phyloP scores from a whole-genome alignment of 169 alveolate species.

The Cyclospora cayetanensis region DNA sequence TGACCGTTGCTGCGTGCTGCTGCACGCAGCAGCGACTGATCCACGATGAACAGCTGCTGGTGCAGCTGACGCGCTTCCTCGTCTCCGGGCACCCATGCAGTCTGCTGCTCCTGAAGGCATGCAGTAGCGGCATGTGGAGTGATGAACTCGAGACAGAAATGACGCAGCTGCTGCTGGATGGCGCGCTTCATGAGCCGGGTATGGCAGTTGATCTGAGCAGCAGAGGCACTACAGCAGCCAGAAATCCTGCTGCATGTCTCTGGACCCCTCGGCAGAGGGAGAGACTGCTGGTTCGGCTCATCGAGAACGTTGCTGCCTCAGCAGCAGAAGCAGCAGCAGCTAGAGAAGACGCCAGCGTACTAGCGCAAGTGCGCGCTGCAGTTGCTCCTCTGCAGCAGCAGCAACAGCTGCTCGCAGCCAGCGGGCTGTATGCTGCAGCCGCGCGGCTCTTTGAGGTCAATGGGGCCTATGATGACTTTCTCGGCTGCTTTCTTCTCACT shows the following conservation, averaged over 20 bases:
- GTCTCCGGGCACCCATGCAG: background rate
- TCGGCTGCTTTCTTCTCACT: background rate
- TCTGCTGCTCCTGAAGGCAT: conserved; percentile 10
- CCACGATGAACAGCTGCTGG: background rate
- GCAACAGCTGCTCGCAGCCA: conserved; percentile 58
- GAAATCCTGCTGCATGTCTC: conserved; percentile 13
- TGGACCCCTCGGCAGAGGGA: conserved; percentile 17
- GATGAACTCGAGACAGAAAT: background rate
- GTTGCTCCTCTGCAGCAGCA: conserved; percentile 50
- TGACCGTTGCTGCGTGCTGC: conserved; percentile 47
- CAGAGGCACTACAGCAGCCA: conserved; percentile 9
- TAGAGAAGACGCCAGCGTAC: background rate
- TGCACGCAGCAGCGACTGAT: background rate
- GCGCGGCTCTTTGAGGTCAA: background rate
- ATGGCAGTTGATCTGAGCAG: too few species aligned
- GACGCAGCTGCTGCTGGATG: conserved; percentile 24
- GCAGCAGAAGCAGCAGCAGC: conserved; percentile 34
- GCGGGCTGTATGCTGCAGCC: background rate
- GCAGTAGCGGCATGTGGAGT: conserved; percentile 44
- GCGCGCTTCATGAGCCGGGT: background rate
- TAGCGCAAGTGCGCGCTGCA: background rate
- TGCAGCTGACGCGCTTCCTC: conserved; percentile 14
- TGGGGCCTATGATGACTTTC: background rate
- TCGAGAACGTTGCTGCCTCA: conserved; percentile 20
- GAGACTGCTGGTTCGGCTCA: background rate